Conservation (phyloP, 2,329 filamentous ascomycete species). For the Colletotrichum horii region DNA sequence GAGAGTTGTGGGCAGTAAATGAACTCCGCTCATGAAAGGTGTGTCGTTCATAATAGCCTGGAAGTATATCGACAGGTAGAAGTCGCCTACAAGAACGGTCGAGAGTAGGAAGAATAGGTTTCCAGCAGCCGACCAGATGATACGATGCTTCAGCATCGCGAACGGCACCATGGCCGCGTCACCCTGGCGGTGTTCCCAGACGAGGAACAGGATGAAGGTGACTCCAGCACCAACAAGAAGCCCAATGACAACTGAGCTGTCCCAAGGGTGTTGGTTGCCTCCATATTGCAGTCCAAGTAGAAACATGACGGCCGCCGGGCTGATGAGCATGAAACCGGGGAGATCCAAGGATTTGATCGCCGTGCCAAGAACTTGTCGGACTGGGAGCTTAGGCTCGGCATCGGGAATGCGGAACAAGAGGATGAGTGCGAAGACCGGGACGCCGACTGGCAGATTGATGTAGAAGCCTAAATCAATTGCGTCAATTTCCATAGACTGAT, state of each 20-base stretch:
- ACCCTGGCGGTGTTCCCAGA: slow-evolving; percentile 48
- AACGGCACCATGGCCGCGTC: slow-evolving; percentile 55
- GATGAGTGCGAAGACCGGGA: slow-evolving; percentile 10
- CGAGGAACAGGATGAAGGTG: slow-evolving; percentile 37
- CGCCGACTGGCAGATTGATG: slow-evolving; percentile 30
- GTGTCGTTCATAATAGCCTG: slow-evolving; percentile 43
- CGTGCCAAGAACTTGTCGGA: neutral
- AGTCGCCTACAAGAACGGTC: slow-evolving; percentile 48
- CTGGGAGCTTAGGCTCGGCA: neutral
- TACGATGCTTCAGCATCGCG: slow-evolving; percentile 45
- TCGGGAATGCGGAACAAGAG: slow-evolving; percentile 26
- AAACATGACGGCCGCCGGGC: slow-evolving; percentile 43
- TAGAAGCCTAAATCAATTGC: slow-evolving; percentile 22
- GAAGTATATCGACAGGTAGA: slow-evolving; percentile 57
- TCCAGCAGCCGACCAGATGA: slow-evolving; percentile 45
- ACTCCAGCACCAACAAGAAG: slow-evolving; percentile 42
- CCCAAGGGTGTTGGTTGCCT: slow-evolving; percentile 43
- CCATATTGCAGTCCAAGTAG: slow-evolving; percentile 51
- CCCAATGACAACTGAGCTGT: slow-evolving; percentile 41
- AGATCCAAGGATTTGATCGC: slow-evolving; percentile 38
- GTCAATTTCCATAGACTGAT: neutral
- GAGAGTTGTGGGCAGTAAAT: slow-evolving; percentile 30
- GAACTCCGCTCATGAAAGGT: slow-evolving; percentile 29
- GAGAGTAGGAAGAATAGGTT: slow-evolving; percentile 49
- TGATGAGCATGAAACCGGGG: slow-evolving; percentile 45